Evolutionary conservation across 2,329 filamentous ascomycete genomes (phyloP), one percentile per base, ranked within the genome.

Genomic region (Mycocentrospora acerina): DNA sequence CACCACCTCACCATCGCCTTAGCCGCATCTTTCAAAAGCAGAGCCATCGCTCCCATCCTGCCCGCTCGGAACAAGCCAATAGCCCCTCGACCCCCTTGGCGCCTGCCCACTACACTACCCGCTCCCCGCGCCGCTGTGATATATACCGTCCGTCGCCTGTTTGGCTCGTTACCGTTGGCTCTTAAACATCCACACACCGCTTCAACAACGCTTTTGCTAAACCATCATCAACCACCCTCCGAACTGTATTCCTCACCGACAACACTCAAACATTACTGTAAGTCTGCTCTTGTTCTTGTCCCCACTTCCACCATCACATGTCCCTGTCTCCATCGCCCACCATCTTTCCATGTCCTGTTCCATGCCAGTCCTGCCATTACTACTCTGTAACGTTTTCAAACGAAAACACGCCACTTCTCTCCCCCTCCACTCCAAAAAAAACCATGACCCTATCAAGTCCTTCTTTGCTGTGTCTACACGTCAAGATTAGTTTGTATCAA

Each of bases 1-100:
- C 56, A 60, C 47, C 52, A 52, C 56, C 55, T 58, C 53, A 59
- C 61, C 57, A 60, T 43, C 51, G 48, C 57, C 59, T 57, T 63
- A 62, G 60, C 61, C 57, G 57, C 61, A 55, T 55, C 56, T 55
- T 45, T 60, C 55, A 65, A 62, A 62, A 66, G 53, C 57, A 62
- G 52, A 60, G 46, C 48, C 55, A 54, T 62, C 53, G 58, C 59
- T 46, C 58, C 44, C 53, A 48, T 46, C 48, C 47, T 54, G 48
- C 53, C 60, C 51, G 45, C 56, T 57, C 57, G 59, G 56, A 65
- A 48, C 51, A 60, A 59, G 53, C 48, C 59, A 57, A 58, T 57
- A 55, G 51, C 54, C 59, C 54, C 53, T 59, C 48, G 46, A 57
- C 56, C 51, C 34, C 50, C 58, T 64, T 62, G 59, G 60, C 59